These are phyloP conservation scores for Metarhizium robertsii DNA, from an alignment of 2,329 filamentous ascomycete genomes.

Conservation along the genomic window DNA sequence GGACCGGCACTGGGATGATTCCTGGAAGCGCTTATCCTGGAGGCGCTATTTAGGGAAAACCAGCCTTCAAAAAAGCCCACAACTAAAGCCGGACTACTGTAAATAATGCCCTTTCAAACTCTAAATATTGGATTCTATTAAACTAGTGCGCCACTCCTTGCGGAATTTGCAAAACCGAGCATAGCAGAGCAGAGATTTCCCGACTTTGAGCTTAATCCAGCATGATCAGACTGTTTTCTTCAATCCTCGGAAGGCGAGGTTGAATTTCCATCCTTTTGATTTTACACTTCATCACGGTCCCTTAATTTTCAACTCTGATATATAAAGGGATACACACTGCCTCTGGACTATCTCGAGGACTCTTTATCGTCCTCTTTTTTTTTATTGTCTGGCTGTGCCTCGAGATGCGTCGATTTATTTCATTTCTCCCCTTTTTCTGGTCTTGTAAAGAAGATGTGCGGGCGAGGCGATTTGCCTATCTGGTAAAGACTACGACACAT, in stretches of 20 bases:
- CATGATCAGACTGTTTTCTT: background rate
- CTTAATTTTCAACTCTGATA: background rate
- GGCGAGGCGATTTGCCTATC: background rate
- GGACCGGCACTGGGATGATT: constrained; percentile 34
- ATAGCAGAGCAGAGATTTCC: background rate
- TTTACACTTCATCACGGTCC: constrained; percentile 1
- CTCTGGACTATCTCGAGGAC: background rate
- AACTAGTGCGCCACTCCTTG: background rate
- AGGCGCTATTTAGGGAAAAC: constrained; percentile 7
- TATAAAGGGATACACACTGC: background rate
- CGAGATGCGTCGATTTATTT: background rate
- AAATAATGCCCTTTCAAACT: background rate
- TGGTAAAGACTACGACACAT: background rate
- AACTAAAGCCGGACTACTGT: background rate
- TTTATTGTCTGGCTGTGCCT: background rate
- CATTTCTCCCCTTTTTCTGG: background rate
- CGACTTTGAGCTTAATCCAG: constrained; percentile 1
- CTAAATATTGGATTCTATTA: background rate
- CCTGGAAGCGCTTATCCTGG: constrained; percentile 44
- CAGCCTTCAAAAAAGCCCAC: background rate
- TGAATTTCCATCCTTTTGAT: background rate
- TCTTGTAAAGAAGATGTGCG: background rate
- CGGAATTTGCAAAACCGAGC: background rate
- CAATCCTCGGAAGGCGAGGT: background rate
- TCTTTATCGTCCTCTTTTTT: background rate